These are phyloP conservation scores for Nadsonia commutata DNA, from an alignment of 1,139 yeast genomes.

Conservation along the genomic window DNA sequence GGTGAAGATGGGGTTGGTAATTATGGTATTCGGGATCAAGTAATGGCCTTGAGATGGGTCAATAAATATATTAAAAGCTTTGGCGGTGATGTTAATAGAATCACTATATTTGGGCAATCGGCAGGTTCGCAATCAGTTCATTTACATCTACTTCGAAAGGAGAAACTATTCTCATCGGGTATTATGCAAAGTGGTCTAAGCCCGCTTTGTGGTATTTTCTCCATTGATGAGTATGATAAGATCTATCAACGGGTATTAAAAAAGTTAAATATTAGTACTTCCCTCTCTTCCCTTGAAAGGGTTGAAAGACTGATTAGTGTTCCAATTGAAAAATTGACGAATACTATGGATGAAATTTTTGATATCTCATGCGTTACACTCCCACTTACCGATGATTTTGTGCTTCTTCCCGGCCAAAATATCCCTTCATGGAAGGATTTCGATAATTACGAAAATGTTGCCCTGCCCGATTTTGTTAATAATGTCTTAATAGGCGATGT, in stretches of 20 bases:
- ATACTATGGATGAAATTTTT: neutral
- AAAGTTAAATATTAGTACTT: neutral
- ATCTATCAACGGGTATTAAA: neutral
- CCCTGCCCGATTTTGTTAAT: neutral
- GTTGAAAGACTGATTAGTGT: neutral
- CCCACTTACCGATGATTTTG: neutral
- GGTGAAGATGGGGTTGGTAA: slow-evolving; percentile 4
- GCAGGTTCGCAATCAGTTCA: slow-evolving; percentile 1
- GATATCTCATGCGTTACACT: neutral
- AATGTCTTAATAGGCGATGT: neutral
- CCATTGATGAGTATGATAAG: neutral
- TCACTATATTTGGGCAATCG: slow-evolving; percentile 4
- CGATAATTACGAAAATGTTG: neutral
- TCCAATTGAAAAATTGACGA: neutral
- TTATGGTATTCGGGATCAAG: slow-evolving; percentile 4
- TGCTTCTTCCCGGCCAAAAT: neutral
- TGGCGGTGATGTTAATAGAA: slow-evolving; percentile 3
- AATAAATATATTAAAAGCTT: slow-evolving; percentile 1
- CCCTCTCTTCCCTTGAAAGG: neutral
- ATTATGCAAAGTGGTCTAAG: neutral
- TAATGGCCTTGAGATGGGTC: slow-evolving; percentile 2
- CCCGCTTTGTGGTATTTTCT: neutral
- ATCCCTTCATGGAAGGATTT: neutral
- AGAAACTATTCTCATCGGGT: neutral
- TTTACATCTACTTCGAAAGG: neutral